These are phyloP conservation scores for Aspergillus ochraceus DNA, from an alignment of 2,329 filamentous ascomycete genomes.

Conservation along the genomic window DNA sequence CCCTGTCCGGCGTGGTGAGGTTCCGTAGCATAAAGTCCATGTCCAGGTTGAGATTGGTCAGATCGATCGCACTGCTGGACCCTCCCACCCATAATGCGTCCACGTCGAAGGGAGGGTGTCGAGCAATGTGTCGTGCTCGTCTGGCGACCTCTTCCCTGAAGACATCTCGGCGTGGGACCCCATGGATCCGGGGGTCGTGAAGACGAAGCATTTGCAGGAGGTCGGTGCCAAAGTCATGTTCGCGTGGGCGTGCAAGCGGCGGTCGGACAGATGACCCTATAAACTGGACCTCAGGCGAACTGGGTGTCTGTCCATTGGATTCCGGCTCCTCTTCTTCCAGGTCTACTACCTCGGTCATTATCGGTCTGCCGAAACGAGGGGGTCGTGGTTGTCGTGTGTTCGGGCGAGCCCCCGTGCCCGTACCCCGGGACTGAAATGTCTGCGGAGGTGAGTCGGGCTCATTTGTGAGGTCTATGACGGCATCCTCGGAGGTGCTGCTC, in stretches of 20 bases:
- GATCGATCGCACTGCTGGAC: conserved; percentile 22
- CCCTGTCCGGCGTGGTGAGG: conserved; percentile 23
- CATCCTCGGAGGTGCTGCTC: conserved; percentile 37
- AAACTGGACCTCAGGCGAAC: conserved; percentile 54
- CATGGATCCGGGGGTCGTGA: not conserved
- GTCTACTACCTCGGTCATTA: conserved; percentile 40
- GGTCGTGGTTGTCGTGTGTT: conserved; percentile 17
- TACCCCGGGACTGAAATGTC: not conserved
- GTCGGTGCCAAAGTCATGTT: not conserved
- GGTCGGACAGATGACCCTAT: conserved; percentile 33
- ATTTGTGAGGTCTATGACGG: conserved; percentile 50
- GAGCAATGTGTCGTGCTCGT: conserved; percentile 9
- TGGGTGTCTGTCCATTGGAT: conserved; percentile 22
- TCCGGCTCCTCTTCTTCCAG: conserved; percentile 40
- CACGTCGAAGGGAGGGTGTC: not conserved
- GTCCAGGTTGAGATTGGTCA: conserved; percentile 27
- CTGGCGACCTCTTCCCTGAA: conserved; percentile 25
- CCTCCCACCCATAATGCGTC: conserved; percentile 24
- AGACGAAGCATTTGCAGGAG: conserved; percentile 13
- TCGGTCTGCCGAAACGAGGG: conserved; percentile 39
- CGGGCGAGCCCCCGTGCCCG: too few relatives aligned
- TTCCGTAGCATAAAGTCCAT: conserved; percentile 34
- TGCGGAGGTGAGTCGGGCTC: conserved; percentile 42
- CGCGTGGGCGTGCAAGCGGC: conserved; percentile 8
- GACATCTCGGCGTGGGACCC: conserved; percentile 7